These are phyloP conservation scores for Trichosphaerium sp. DNA, from an alignment of 78 protist genomes.

Conservation along the genomic window DNA sequence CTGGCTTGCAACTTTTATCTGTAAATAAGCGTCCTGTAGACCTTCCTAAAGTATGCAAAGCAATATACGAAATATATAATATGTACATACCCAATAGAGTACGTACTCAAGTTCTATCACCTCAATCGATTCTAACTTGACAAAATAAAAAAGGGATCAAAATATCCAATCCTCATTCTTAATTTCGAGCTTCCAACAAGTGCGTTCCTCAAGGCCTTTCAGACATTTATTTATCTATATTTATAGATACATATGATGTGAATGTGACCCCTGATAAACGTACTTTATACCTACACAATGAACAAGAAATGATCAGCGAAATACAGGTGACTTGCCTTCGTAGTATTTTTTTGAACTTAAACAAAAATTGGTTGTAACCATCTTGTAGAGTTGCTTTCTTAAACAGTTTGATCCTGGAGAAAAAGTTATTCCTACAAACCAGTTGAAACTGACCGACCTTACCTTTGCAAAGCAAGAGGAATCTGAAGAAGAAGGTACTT, in stretches of 20 bases:
- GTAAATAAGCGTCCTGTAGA: constrained; percentile 81
- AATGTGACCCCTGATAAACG: constrained; percentile 95
- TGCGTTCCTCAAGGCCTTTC: neutral
- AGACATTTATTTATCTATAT: neutral
- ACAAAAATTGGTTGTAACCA: neutral
- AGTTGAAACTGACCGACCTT: no score
- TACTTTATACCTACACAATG: constrained; percentile 48
- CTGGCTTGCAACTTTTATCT: constrained; percentile 56
- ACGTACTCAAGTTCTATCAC: no score
- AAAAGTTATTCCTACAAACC: no score
- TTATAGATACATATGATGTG: constrained; percentile 50
- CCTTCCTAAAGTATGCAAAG: constrained; percentile 25
- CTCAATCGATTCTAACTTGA: no score
- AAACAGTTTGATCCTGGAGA: neutral
- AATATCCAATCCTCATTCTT: constrained; percentile 39
- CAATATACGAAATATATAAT: constrained; percentile 39
- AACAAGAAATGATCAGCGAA: neutral
- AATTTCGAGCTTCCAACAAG: constrained; percentile 7
- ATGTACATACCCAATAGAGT: neutral
- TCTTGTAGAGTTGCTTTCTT: neutral
- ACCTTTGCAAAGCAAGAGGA: no score
- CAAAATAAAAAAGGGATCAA: no score
- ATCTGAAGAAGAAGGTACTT: no score
- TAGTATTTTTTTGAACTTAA: neutral
- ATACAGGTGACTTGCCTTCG: neutral